phyloP scores from a whole-genome alignment of 2,329 filamentous ascomycete species.

The Cladophialophora immunda region DNA sequence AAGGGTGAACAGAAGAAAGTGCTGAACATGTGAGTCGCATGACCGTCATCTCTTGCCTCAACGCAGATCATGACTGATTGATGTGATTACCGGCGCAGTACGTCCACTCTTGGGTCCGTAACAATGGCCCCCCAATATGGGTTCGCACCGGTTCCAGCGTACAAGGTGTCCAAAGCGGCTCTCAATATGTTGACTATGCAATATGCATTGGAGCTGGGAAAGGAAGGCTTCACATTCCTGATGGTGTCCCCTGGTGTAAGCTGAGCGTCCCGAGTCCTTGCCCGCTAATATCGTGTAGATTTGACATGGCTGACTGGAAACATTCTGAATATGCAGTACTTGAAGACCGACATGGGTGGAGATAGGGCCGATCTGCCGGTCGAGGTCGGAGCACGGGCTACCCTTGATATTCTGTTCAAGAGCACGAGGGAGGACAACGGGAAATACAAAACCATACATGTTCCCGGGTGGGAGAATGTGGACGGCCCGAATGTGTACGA shows the following conservation, averaged over 20 bases:
- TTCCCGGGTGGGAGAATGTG: conserved; percentile 50
- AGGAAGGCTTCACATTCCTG: conserved; percentile 55
- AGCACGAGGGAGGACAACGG: conserved; percentile 53
- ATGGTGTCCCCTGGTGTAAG: conserved; percentile 57
- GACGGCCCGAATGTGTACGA: conserved; percentile 49
- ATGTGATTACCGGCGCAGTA: conserved; percentile 36
- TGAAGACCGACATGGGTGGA: conserved; percentile 56
- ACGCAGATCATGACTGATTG: background rate
- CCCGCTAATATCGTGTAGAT: background rate
- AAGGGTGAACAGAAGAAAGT: conserved; percentile 54
- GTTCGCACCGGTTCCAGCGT: conserved; percentile 45
- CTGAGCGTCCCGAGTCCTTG: conserved; percentile 3
- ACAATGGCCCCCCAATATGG: conserved; percentile 40
- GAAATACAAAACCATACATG: conserved; percentile 58
- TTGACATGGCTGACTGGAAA: conserved; percentile 21
- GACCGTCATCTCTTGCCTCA: background rate
- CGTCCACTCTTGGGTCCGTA: conserved; percentile 55
- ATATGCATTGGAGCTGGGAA: conserved; percentile 48
- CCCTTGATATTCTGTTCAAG: conserved; percentile 56
- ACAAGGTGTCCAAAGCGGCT: conserved; percentile 59
- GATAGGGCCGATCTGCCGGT: conserved; percentile 53
- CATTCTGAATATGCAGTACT: conserved; percentile 48
- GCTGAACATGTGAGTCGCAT: conserved; percentile 53
- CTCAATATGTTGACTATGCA: conserved; percentile 59
- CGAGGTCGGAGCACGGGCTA: conserved; percentile 49